Conservation (phyloP, 208 protist species). For the Acanthamoeba sp. region DNA sequence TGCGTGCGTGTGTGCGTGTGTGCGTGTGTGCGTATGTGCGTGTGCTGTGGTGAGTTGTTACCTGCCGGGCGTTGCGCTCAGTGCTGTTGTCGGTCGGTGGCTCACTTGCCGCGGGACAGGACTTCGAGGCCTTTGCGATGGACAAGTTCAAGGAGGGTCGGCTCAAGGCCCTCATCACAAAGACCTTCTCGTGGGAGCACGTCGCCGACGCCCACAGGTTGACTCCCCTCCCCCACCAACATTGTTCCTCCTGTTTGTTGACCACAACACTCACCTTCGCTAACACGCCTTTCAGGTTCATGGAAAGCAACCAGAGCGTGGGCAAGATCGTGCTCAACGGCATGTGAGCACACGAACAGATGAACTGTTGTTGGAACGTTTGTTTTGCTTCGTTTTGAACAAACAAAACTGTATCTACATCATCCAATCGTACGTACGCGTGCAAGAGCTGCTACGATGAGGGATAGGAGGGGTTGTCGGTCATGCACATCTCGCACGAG, state of each 20-base stretch:
- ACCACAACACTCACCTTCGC: too few species aligned
- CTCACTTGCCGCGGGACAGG: background rate
- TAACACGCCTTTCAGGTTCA: background rate
- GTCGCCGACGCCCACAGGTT: constrained; percentile 75
- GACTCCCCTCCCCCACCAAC: background rate
- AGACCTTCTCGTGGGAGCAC: constrained; percentile 69
- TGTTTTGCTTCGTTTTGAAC: too few species aligned
- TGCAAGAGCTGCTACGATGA: too few species aligned
- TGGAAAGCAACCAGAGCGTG: constrained; percentile 76
- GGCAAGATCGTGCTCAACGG: constrained; percentile 81
- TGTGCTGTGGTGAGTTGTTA: too few species aligned
- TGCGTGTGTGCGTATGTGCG: too few species aligned
- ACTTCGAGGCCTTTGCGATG: background rate
- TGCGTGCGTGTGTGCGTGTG: too few species aligned
- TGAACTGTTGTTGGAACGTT: too few species aligned
- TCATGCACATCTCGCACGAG: constrained; percentile 10
- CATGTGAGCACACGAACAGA: too few species aligned
- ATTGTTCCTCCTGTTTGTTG: background rate
- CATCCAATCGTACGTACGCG: too few species aligned
- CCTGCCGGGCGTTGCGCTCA: too few species aligned
- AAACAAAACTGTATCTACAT: too few species aligned
- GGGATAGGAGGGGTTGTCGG: background rate
- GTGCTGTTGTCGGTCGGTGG: background rate
- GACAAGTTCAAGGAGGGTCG: constrained; percentile 71
- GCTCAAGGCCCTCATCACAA: constrained; percentile 74